These are phyloP conservation scores for Mycena albidolilacea DNA, from an alignment of 768 basidiomycete genomes.

Conservation along the genomic window DNA sequence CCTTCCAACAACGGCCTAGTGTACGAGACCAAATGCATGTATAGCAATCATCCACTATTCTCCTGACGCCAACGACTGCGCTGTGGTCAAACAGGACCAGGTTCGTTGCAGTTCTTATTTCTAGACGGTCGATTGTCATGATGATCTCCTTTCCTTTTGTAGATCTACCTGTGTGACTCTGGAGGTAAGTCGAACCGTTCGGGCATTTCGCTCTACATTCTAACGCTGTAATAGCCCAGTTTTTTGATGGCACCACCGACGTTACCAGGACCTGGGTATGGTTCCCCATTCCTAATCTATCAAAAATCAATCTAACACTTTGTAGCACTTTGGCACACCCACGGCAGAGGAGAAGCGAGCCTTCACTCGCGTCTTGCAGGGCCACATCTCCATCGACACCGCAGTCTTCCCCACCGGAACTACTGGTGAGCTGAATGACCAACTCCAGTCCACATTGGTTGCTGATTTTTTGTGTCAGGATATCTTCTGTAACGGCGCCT, in stretches of 20 bases:
- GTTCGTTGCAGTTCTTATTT: constrained; percentile 50
- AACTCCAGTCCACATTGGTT: constrained; percentile 42
- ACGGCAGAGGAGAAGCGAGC: constrained; percentile 87
- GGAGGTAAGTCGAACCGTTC: constrained; percentile 67
- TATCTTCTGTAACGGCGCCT: constrained; percentile 64
- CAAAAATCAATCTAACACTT: not conserved
- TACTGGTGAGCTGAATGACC: constrained; percentile 63
- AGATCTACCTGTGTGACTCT: constrained; percentile 79
- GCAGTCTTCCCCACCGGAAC: constrained; percentile 88
- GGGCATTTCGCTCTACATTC: constrained; percentile 13
- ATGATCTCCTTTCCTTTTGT: not conserved
- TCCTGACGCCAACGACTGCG: constrained; percentile 82
- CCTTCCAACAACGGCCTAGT: not conserved
- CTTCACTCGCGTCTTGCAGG: constrained; percentile 93
- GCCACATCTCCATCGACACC: constrained; percentile 91
- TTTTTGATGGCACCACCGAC: constrained; percentile 95
- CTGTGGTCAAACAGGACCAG: constrained; percentile 82
- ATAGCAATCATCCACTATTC: constrained; percentile 94
- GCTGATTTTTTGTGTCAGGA: constrained; percentile 52
- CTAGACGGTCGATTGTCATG: not conserved
- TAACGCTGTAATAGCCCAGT: constrained; percentile 70
- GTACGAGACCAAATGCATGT: not conserved
- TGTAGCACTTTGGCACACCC: constrained; percentile 90
- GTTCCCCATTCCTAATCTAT: not conserved
- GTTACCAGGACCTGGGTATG: constrained; percentile 90